These are phyloP conservation scores for Biancaea sappan DNA, from an alignment of 306 rosid genomes.

Conservation along the genomic window DNA sequence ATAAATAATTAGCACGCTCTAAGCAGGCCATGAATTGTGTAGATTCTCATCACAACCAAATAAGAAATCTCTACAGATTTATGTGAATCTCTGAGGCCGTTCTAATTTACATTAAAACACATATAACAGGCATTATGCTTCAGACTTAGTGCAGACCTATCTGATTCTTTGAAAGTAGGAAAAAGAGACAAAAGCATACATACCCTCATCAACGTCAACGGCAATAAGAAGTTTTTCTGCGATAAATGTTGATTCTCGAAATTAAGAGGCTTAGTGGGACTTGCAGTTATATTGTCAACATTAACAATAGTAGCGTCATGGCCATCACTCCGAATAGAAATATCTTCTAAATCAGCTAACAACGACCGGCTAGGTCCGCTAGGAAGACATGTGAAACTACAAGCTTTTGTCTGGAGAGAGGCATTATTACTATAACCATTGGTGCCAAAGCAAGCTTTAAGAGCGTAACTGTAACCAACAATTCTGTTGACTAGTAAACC, in stretches of 20 bases:
- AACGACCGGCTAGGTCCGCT: not conserved
- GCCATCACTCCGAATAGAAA: conserved; percentile 26
- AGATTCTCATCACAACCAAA: not conserved
- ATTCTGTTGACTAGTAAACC: conserved; percentile 35
- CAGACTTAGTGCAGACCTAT: not conserved
- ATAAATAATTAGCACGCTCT: conserved; percentile 5
- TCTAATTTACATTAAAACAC: not conserved
- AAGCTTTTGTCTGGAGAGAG: conserved; percentile 33
- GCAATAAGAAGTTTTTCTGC: conserved; percentile 65
- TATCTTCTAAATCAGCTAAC: conserved; percentile 38
- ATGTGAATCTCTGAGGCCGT: not conserved
- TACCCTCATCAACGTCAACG: conserved; percentile 91
- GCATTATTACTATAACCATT: conserved; percentile 24
- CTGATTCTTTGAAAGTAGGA: not conserved
- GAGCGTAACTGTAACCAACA: conserved; percentile 9
- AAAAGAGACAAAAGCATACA: conserved; percentile 1
- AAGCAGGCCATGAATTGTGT: not conserved
- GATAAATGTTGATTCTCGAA: conserved; percentile 46
- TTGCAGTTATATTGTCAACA: conserved; percentile 36
- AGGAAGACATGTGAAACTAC: conserved; percentile 39
- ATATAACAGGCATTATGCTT: not conserved
- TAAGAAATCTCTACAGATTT: not conserved
- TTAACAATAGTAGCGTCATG: conserved; percentile 16
- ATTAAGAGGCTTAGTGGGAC: conserved; percentile 35
- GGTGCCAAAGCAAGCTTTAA: conserved; percentile 43